These are phyloP conservation scores for Galerina marginata DNA, from an alignment of 768 basidiomycete genomes.

Conservation along the genomic window DNA sequence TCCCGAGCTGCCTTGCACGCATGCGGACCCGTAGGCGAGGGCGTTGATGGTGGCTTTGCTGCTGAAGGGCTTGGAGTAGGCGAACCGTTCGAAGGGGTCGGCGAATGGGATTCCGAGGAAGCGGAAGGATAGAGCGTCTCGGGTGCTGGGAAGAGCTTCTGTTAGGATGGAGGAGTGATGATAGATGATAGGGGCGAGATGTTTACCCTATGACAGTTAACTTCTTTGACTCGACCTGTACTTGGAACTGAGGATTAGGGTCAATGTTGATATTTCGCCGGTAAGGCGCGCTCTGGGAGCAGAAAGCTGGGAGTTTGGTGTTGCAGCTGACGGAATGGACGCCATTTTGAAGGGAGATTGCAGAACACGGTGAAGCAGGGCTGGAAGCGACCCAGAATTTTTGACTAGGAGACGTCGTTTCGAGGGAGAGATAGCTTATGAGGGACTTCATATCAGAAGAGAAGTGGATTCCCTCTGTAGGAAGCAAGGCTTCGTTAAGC, in stretches of 20 bases:
- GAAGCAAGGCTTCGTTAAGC: constrained; percentile 28
- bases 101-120: constrained; percentile 60
- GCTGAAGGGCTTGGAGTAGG: constrained; percentile 42
- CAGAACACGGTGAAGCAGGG: constrained; percentile 17
- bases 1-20: constrained; percentile 34
- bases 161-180: neutral
- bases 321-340: constrained; percentile 23
- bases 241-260: constrained; percentile 25
- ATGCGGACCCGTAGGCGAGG: constrained; percentile 36
- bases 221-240: constrained; percentile 30
- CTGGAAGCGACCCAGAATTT: constrained; percentile 25
- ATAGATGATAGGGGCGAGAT: neutral
- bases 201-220: constrained; percentile 29
- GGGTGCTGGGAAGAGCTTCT: constrained; percentile 43
- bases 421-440: constrained; percentile 20
- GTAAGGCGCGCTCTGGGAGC: constrained; percentile 36
- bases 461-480: constrained; percentile 25
- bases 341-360: constrained; percentile 21
- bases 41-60: constrained; percentile 34
- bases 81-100: constrained; percentile 46
- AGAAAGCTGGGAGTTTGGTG: constrained; percentile 27
- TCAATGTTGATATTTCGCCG: constrained; percentile 29
- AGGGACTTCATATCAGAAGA: constrained; percentile 20
- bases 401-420: constrained; percentile 5
- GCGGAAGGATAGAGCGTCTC: constrained; percentile 53